A percentile compares a stretch with the other conserved stretches of the same genome.
These are phyloP conservation scores for Nakazawaea ernobii DNA, from an alignment of 805 yeast genomes.

Conservation along the genomic window DNA sequence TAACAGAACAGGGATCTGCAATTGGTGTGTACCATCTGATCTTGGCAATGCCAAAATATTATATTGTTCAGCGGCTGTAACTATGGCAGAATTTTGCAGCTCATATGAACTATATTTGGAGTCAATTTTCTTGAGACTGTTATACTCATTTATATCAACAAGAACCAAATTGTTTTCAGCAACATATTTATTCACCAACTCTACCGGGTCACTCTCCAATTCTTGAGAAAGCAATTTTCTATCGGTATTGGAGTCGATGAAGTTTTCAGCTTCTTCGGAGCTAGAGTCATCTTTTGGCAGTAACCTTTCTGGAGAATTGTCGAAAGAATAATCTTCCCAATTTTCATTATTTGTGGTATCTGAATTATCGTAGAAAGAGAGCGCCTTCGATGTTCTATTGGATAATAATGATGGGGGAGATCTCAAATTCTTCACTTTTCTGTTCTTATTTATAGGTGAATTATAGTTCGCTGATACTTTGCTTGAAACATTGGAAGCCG, in stretches of 20 bases:
- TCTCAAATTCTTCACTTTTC: slow-evolving; percentile 8
- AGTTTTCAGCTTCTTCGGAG: slow-evolving; percentile 16
- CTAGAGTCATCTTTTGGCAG: neutral
- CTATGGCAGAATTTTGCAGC: slow-evolving; percentile 15
- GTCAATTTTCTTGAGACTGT: slow-evolving; percentile 4
- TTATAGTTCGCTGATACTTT: neutral
- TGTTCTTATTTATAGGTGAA: slow-evolving; percentile 2
- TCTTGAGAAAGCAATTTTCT: slow-evolving; percentile 15
- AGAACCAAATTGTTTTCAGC: slow-evolving; percentile 17
- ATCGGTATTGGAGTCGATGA: neutral
- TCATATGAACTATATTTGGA: neutral
- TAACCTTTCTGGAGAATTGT: neutral
- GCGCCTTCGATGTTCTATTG: slow-evolving; percentile 13
- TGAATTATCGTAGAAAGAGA: slow-evolving; percentile 17
- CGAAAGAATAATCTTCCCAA: slow-evolving; percentile 17
- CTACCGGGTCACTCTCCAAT: slow-evolving; percentile 6
- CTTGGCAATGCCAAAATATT: slow-evolving; percentile 23
- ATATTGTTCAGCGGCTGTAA: slow-evolving; percentile 19
- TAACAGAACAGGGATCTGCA: slow-evolving; percentile 10
- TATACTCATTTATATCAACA: slow-evolving; percentile 19
- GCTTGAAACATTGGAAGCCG: neutral
- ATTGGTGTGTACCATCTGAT: slow-evolving; percentile 14
- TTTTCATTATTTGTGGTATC: slow-evolving; percentile 18
- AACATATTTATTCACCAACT: slow-evolving; percentile 8
- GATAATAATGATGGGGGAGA: slow-evolving; percentile 14